These are phyloP conservation scores for Porphyrellus cyaneotinctus DNA, from an alignment of 768 basidiomycete species.

Conservation along the genomic window DNA sequence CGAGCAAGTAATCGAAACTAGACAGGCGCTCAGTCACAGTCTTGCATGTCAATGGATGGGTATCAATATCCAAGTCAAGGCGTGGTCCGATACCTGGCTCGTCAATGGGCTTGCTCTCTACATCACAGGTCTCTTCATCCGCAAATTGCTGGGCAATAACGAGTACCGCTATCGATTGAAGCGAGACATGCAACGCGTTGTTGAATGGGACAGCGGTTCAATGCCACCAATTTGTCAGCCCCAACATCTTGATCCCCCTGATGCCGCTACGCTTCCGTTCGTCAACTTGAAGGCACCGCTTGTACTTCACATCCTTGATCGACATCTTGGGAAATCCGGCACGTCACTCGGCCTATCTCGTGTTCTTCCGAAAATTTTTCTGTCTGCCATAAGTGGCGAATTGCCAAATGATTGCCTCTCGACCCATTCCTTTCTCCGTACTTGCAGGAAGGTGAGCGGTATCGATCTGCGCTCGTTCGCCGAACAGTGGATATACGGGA, in stretches of 20 bases:
- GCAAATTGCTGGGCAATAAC: slow-evolving; percentile 89
- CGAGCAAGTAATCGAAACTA: slow-evolving; percentile 88
- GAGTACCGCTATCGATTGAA: slow-evolving; percentile 94
- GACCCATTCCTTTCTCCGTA: slow-evolving; percentile 86
- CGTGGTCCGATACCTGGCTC: slow-evolving; percentile 95
- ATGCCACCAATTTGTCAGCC: slow-evolving; percentile 96
- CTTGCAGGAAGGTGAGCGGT: slow-evolving; percentile 89
- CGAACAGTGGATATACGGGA: slow-evolving; percentile 99
- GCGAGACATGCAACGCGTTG: slow-evolving; percentile 92
- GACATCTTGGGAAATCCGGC: slow-evolving; percentile 89
- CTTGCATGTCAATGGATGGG: slow-evolving; percentile 96
- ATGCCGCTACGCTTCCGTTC: slow-evolving; percentile 73
- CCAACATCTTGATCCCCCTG: slow-evolving; percentile 78
- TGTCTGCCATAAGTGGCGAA: slow-evolving; percentile 91
- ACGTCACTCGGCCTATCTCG: slow-evolving; percentile 92
- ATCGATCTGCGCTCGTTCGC: slow-evolving; percentile 87
- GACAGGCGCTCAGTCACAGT: slow-evolving; percentile 81
- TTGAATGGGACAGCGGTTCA: slow-evolving; percentile 80
- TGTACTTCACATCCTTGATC: slow-evolving; percentile 94
- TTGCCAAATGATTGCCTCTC: slow-evolving; percentile 80
- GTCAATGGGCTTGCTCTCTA: slow-evolving; percentile 90
- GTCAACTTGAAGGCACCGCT: slow-evolving; percentile 93
- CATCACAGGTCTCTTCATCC: slow-evolving; percentile 83
- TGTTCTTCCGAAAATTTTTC: slow-evolving; percentile 90
- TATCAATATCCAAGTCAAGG: slow-evolving; percentile 91